A percentile compares a stretch with the other conserved stretches of the same genome.
Conservation (phyloP, 23 red algal genomes). For the Gracilariopsis chorda region DNA sequence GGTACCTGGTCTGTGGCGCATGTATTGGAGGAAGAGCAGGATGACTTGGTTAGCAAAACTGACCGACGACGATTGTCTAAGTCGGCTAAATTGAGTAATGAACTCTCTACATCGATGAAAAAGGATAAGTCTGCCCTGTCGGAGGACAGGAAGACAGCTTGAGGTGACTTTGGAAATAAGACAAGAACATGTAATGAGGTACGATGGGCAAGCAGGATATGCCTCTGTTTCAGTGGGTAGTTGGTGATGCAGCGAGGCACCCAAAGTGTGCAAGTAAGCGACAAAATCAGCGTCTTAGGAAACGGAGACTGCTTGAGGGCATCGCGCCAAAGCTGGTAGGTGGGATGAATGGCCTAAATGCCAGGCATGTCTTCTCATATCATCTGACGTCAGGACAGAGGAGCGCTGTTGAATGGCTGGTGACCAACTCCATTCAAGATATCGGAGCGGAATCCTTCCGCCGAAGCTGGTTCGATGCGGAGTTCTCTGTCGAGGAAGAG, state of each 20-base stretch:
- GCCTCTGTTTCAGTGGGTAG: background rate
- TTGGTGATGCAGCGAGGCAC: background rate
- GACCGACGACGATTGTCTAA: background rate
- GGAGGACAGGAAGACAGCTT: background rate
- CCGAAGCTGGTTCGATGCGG: background rate
- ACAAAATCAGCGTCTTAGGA: background rate
- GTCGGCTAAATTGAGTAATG: background rate
- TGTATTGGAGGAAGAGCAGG: background rate
- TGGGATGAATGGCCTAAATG: background rate
- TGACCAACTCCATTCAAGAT: background rate
- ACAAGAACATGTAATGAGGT: background rate
- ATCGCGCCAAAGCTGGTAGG: background rate
- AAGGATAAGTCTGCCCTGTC: slow-evolving; percentile 16
- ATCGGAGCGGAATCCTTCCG: background rate
- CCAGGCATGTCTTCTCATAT: background rate
- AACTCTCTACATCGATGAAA: background rate
- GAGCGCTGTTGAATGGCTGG: background rate
- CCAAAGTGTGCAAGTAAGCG: background rate
- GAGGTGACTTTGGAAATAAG: background rate
- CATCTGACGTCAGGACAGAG: background rate
- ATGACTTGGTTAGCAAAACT: background rate
- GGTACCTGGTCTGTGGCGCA: background rate
- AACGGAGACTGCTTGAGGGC: background rate
- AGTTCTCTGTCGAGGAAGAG: background rate
- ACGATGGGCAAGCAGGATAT: background rate